phyloP scores from a whole-genome alignment of 805 yeast species.

The Wickerhamomyces xylosicus region DNA sequence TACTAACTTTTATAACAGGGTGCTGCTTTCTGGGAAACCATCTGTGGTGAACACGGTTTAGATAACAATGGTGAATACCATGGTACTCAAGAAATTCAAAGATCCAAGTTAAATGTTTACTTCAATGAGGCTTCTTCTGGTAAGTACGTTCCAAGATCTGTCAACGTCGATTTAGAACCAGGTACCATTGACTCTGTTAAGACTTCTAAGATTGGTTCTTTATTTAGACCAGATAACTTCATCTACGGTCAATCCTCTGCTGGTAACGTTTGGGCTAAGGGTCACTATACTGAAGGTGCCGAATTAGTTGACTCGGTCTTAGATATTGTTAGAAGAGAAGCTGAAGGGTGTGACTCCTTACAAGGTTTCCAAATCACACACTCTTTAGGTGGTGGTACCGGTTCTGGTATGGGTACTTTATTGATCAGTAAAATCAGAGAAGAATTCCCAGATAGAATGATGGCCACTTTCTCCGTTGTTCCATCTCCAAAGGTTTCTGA shows the following conservation, averaged over 20 bases:
- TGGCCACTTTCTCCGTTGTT: slow-evolving; percentile 95
- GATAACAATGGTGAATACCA: slow-evolving; percentile 67
- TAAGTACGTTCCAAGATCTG: slow-evolving; percentile 95
- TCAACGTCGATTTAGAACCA: slow-evolving; percentile 96
- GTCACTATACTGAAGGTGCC: slow-evolving; percentile 97
- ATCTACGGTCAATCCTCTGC: slow-evolving; percentile 98
- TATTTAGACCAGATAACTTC: slow-evolving; percentile 96
- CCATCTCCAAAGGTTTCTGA: slow-evolving; percentile 98
- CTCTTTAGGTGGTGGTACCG: slow-evolving; percentile 99
- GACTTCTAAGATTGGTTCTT: slow-evolving; percentile 80
- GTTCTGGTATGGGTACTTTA: slow-evolving; percentile 94
- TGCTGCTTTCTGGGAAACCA: slow-evolving; percentile 90
- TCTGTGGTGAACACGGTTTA: slow-evolving; percentile 81
- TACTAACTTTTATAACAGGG: slow-evolving; percentile 36
- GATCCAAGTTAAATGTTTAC: slow-evolving; percentile 92
- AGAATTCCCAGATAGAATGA: slow-evolving; percentile 94
- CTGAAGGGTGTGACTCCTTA: slow-evolving; percentile 94
- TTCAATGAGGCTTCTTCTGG: slow-evolving; percentile 94
- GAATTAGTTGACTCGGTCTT: slow-evolving; percentile 88
- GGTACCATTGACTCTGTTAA: slow-evolving; percentile 96
- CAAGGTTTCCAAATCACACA: slow-evolving; percentile 97
- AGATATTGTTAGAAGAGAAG: slow-evolving; percentile 91
- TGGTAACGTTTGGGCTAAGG: slow-evolving; percentile 97
- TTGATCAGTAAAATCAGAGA: slow-evolving; percentile 84
- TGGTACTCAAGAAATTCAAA: slow-evolving; percentile 45